Conservation (phyloP, 495 filamentous ascomycete species). For the Penicillium macrosclerotiorum region DNA sequence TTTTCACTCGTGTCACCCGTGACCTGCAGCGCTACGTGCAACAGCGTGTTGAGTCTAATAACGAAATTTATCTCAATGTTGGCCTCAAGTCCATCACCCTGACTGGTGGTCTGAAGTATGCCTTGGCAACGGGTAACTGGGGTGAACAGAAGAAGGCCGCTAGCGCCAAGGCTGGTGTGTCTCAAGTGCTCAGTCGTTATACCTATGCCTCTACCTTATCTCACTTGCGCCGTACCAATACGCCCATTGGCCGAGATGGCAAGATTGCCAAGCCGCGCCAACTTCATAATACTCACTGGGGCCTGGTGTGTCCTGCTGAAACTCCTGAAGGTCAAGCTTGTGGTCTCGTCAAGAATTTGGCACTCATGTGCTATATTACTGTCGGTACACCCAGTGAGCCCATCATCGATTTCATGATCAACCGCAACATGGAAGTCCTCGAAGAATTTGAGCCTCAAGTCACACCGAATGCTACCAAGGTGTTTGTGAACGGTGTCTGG, state of each 20-base stretch:
- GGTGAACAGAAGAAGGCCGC: constrained; percentile 98
- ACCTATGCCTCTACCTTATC: constrained; percentile 95
- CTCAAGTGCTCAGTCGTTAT: constrained; percentile 96
- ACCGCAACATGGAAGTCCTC: constrained; percentile 89
- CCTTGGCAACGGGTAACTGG: constrained; percentile 98
- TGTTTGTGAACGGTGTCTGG: constrained; percentile 98
- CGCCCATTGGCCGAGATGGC: constrained; percentile 93
- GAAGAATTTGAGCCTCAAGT: constrained; percentile 92
- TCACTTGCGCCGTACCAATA: constrained; percentile 95
- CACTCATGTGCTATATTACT: constrained; percentile 96
- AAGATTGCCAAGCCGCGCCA: constrained; percentile 98
- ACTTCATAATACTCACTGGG: constrained; percentile 99
- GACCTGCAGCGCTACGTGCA: constrained; percentile 89
- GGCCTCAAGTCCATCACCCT: constrained; percentile 89
- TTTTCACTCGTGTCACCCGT: constrained; percentile 82
- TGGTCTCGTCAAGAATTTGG: constrained; percentile 96
- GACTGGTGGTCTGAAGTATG: constrained; percentile 93
- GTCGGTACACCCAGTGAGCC: constrained; percentile 87
- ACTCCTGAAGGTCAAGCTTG: constrained; percentile 98
- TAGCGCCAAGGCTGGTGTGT: constrained; percentile 90
- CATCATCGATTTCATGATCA: constrained; percentile 91
- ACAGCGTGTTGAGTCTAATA: constrained; percentile 81
- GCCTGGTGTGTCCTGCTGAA: constrained; percentile 93
- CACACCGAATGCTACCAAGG: constrained; percentile 91
- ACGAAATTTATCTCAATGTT: constrained; percentile 83